Base-by-base conservation (phyloP, 331 rosid species). In the Erythrophleum ivorense region DNA sequence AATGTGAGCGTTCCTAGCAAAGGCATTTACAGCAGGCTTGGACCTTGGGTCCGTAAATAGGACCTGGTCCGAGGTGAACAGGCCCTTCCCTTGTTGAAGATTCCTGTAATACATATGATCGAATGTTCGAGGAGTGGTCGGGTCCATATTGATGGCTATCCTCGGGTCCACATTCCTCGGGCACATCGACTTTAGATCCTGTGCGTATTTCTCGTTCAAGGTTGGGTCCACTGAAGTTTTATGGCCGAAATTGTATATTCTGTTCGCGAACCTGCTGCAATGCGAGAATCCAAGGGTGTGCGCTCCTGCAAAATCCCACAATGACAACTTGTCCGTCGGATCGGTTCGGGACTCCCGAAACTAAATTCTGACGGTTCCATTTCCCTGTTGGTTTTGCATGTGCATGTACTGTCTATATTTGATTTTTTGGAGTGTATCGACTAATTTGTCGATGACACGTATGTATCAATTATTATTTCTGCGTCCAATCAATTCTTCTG, bases 221-320 rank as follows among this genome's bases (percentile, higher is more conserved):
- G 95, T 78, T 1, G 92, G 94, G 89, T 94, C 98, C 50, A 90
- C 90, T 9, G 77, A 70, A 15, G 0, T 88, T 19, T 15, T 46
- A 0, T 15, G 14, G 75, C 82, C 86, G 90, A 87, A 91, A 78
- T 52, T 89, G 86, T 81, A 88, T 2, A 95, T 85, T 77, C 97
- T 85, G 54, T 79, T 86, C 0, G 89, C 16, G 34, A 94, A 84
- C 55, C 24, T 87, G 78, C 11, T 8, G 83, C 99, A 96, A 19
- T 92, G 99, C 41, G 99, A 92, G 89, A 92, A 94, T 81, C 99
- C 99, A 0, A 94, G 85, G 62, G 93, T 91, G 85, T 96, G 99
- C 0, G 98, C 99, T 21, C 89, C 99, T 96, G 91, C 75, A 71
- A 3, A 11, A 48, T 0, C 2, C 2, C 3, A 4, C 13, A 46